Conservation (phyloP, 2,329 filamentous ascomycete species). For the Waltergamsia citrina region DNA sequence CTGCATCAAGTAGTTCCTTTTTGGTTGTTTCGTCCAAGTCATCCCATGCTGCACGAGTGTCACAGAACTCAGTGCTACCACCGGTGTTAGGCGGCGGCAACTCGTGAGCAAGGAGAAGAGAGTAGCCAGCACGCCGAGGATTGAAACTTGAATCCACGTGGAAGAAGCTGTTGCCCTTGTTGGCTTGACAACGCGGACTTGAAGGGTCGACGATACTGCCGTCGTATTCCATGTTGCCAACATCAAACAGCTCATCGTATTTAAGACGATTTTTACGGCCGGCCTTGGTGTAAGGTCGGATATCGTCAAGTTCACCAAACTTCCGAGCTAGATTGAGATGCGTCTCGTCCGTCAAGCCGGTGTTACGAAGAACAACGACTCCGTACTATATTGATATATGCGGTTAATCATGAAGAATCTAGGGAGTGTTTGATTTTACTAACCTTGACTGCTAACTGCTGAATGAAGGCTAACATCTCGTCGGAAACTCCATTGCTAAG, state of each 20-base stretch:
- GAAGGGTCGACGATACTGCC: slow-evolving; percentile 3
- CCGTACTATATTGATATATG: too few relatives aligned
- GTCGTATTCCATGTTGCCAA: slow-evolving; percentile 36
- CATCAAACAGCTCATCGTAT: slow-evolving; percentile 46
- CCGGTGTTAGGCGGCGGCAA: slow-evolving; percentile 36
- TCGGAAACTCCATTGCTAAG: too few relatives aligned
- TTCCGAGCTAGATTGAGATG: slow-evolving; percentile 40
- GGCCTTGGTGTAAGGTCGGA: slow-evolving; percentile 34
- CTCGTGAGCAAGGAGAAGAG: slow-evolving; percentile 36
- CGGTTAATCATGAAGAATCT: too few relatives aligned
- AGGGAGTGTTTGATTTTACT: too few relatives aligned
- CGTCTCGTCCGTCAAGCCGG: slow-evolving; percentile 35
- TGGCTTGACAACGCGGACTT: background rate
- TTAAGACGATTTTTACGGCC: slow-evolving; percentile 36
- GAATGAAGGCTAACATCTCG: too few relatives aligned
- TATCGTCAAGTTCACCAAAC: slow-evolving; percentile 47
- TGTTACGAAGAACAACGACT: slow-evolving; percentile 39
- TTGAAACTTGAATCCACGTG: slow-evolving; percentile 48
- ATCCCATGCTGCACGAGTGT: slow-evolving; percentile 40
- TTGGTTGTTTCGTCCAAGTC: slow-evolving; percentile 27
- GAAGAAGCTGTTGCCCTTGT: slow-evolving; percentile 37
- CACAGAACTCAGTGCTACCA: slow-evolving; percentile 43
- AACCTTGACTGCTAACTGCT: too few relatives aligned
- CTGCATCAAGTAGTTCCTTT: slow-evolving; percentile 20
- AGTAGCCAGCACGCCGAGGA: slow-evolving; percentile 40